Conservation (phyloP, 2,329 filamentous ascomycete species). For the Magnaporthales sp. region DNA sequence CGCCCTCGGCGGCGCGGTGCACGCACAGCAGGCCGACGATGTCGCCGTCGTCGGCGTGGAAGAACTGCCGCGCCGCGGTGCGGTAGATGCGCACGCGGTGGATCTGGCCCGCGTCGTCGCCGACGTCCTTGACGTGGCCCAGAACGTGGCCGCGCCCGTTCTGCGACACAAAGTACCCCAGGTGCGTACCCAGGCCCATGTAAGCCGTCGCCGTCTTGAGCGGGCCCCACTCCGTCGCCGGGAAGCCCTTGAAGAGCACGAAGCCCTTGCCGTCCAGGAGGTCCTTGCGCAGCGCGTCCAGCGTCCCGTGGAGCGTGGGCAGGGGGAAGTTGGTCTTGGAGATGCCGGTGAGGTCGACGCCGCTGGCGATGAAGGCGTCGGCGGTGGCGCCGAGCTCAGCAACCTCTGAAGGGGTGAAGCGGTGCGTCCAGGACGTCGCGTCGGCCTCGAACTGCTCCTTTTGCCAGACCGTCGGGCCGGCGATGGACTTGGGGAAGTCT, state of each 20-base stretch:
- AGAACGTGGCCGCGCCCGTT: conserved; percentile 80
- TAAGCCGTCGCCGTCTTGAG: conserved; percentile 81
- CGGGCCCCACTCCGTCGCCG: conserved; percentile 65
- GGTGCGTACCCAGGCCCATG: conserved; percentile 77
- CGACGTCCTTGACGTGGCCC: conserved; percentile 82
- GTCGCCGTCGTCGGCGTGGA: conserved; percentile 77
- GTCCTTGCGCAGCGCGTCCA: conserved; percentile 28
- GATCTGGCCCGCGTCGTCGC: conserved; percentile 72
- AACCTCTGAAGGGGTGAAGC: conserved; percentile 58
- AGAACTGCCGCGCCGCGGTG: conserved; percentile 77
- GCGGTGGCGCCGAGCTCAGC: conserved; percentile 57
- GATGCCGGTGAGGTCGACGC: conserved; percentile 64
- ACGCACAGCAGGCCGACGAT: conserved; percentile 79
- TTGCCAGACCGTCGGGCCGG: conserved; percentile 65
- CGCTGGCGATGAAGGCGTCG: conserved; percentile 58
- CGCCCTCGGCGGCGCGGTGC: conserved; percentile 67
- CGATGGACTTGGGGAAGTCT: conserved; percentile 62
- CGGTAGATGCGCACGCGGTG: conserved; percentile 86
- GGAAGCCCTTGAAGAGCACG: conserved; percentile 81
- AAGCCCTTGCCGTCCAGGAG: conserved; percentile 77
- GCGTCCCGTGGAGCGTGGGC: conserved; percentile 26
- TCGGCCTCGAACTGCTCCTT: conserved; percentile 52
- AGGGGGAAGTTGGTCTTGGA: conserved; percentile 33
- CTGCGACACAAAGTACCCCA: conserved; percentile 83
- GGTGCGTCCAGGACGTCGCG: conserved; percentile 65